Evolutionary conservation across 371 early-diverging fungal species (phyloP).

Genomic region (Apophysomyces variabilis): DNA sequence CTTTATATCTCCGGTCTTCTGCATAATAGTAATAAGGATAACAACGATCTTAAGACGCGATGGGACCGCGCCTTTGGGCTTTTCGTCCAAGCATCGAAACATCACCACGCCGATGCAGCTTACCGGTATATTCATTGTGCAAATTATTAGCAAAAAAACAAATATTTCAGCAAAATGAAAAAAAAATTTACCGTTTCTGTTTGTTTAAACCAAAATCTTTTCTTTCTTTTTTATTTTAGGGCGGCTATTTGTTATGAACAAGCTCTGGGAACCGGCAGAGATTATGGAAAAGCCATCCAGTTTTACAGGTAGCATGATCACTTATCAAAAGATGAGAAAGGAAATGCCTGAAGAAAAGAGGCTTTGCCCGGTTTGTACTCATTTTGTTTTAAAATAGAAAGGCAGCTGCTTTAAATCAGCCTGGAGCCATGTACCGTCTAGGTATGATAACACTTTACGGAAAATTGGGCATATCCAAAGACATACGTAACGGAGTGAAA

Average conservation of each 20-base stretch:
- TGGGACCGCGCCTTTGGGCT: conserved; percentile 57
- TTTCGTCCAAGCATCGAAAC: conserved; percentile 57
- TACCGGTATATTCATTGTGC: conserved; percentile 27
- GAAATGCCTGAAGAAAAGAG: background rate
- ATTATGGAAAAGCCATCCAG: conserved; percentile 50
- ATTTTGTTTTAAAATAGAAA: conserved; percentile 32
- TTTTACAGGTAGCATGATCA: conserved; percentile 47
- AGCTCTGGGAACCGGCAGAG: conserved; percentile 54
- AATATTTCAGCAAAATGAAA: background rate
- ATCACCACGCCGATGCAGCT: conserved; percentile 56
- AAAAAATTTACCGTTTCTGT: background rate
- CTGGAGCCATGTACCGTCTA: conserved; percentile 64
- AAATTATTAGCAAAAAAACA: too few species aligned
- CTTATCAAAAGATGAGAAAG: background rate
- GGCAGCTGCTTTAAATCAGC: conserved; percentile 60
- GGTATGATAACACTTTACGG: conserved; percentile 64
- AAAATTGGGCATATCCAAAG: conserved; percentile 52
- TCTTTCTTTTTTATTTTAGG: conserved; percentile 17
- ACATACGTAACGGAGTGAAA: conserved; percentile 65
- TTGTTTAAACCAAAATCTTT: background rate
- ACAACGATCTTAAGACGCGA: conserved; percentile 42
- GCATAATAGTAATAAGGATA: conserved; percentile 31
- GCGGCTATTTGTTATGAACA: conserved; percentile 58
- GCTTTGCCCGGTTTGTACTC: background rate
- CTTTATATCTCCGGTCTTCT: conserved; percentile 50